A percentile compares a stretch with the other conserved stretches of the same genome.
These are phyloP conservation scores for Podospora pseudoanserina DNA, from an alignment of 495 filamentous ascomycete species.

Conservation along the genomic window DNA sequence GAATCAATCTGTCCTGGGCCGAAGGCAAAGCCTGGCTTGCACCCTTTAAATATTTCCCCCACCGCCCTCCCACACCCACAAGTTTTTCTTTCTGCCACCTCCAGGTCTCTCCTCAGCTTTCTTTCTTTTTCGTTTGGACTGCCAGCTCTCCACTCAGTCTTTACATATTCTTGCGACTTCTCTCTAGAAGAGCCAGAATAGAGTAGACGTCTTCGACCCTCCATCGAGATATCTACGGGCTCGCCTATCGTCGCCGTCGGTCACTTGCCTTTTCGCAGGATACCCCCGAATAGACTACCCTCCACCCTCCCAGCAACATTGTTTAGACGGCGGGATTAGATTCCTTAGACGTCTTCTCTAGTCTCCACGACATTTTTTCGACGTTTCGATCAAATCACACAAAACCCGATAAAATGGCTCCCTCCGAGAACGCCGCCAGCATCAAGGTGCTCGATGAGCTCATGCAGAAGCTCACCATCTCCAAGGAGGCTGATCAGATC, in stretches of 20 bases:
- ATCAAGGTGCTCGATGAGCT: conserved; percentile 51
- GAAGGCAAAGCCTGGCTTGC: neutral
- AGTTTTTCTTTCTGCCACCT: conserved; percentile 20
- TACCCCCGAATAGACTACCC: conserved; percentile 26
- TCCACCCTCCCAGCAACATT: conserved; percentile 3
- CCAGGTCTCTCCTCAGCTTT: conserved; percentile 26
- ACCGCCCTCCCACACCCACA: conserved; percentile 20
- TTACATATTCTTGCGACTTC: conserved; percentile 27
- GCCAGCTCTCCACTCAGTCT: conserved; percentile 32
- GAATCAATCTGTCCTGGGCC: neutral
- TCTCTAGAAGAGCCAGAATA: conserved; percentile 35
- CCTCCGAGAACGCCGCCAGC: conserved; percentile 48
- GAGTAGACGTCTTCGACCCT: conserved; percentile 39
- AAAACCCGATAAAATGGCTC: conserved; percentile 30
- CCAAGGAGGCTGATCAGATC: conserved; percentile 47
- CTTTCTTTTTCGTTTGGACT: conserved; percentile 26
- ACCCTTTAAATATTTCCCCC: conserved; percentile 28
- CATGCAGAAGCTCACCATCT: conserved; percentile 51
- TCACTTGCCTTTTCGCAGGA: conserved; percentile 19
- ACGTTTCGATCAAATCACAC: conserved; percentile 9
- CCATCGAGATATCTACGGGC: conserved; percentile 39
- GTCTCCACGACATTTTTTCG: conserved; percentile 6
- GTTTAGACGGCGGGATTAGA: conserved; percentile 29
- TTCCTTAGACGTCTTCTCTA: conserved; percentile 24
- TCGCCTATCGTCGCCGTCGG: conserved; percentile 15